These are phyloP conservation scores for Bryoerythrophyllum caledonicum DNA, from an alignment of 225 moss, liverwort and hornwort genomes.

Conservation along the genomic window DNA sequence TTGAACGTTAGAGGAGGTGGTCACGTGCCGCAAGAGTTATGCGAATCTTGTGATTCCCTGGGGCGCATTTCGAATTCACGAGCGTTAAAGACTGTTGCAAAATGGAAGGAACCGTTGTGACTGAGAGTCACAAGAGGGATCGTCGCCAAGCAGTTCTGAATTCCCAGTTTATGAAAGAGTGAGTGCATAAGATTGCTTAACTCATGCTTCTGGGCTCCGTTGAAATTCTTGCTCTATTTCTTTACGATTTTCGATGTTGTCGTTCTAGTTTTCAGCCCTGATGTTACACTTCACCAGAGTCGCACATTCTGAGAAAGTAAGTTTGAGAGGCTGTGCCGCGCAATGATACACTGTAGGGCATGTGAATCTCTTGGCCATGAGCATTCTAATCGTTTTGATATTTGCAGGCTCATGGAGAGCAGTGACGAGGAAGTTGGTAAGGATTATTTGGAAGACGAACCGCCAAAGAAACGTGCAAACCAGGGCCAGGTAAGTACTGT, in stretches of 20 bases:
- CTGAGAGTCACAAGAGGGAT: constrained; percentile 53
- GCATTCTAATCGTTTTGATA: constrained; percentile 10
- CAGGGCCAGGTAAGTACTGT: constrained; percentile 46
- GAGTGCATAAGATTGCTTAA: constrained; percentile 22
- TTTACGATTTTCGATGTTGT: constrained; percentile 1
- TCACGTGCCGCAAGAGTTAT: no score
- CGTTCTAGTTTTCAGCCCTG: no score
- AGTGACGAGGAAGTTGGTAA: constrained; percentile 73
- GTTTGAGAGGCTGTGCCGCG: neutral
- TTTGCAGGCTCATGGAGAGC: constrained; percentile 71
- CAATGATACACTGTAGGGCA: no score
- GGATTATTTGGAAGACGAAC: constrained; percentile 75
- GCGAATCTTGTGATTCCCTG: no score
- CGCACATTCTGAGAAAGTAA: no score
- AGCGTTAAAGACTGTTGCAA: no score
- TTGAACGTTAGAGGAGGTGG: no score
- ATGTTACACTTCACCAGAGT: no score
- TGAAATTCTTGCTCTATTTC: neutral
- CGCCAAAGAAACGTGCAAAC: constrained; percentile 74
- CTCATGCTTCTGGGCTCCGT: constrained; percentile 1
- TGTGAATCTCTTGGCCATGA: no score
- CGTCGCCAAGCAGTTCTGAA: constrained; percentile 80
- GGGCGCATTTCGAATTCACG: no score
- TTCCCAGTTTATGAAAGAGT: constrained; percentile 83
- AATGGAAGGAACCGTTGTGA: constrained; percentile 48